phyloP scores from a whole-genome alignment of 129 eudicot genomes.

The Pseudognaphalium luteoalbum region DNA sequence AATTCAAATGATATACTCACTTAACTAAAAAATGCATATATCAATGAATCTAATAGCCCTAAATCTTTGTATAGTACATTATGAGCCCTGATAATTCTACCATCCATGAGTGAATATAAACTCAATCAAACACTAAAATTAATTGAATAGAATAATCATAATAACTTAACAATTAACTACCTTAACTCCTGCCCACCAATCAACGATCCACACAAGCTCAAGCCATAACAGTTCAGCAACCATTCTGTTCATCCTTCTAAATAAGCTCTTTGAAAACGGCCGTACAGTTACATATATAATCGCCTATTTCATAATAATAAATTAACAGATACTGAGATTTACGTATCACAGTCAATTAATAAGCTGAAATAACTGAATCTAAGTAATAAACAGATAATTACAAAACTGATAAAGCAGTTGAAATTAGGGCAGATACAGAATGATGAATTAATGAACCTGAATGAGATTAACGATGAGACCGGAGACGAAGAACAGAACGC shows the following conservation, averaged over 20 bases:
- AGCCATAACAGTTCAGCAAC: constrained; percentile 88
- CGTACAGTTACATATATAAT: constrained; percentile 61
- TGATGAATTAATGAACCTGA: constrained; percentile 44
- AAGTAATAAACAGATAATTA: background rate
- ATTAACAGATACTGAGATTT: background rate
- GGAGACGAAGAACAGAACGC: constrained; percentile 75
- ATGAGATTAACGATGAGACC: constrained; percentile 79
- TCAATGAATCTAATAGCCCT: background rate
- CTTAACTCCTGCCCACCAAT: constrained; percentile 99
- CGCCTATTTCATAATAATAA: constrained; percentile 46
- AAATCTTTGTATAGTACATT: background rate
- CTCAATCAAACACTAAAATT: too few species aligned
- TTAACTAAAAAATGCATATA: background rate
- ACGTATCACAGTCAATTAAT: background rate
- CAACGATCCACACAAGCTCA: constrained; percentile 90
- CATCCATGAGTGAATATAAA: too few species aligned
- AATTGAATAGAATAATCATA: too few species aligned
- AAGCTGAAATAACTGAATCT: background rate
- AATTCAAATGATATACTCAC: background rate
- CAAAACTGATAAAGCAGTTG: background rate
- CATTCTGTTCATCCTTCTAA: constrained; percentile 78
- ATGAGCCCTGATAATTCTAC: background rate
- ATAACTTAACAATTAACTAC: too few species aligned
- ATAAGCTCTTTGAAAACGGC: constrained; percentile 76
- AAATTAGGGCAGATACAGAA: background rate